Evolutionary conservation across 2,329 filamentous ascomycete species (phyloP).

Genomic region (Sordariomycetes sp.): DNA sequence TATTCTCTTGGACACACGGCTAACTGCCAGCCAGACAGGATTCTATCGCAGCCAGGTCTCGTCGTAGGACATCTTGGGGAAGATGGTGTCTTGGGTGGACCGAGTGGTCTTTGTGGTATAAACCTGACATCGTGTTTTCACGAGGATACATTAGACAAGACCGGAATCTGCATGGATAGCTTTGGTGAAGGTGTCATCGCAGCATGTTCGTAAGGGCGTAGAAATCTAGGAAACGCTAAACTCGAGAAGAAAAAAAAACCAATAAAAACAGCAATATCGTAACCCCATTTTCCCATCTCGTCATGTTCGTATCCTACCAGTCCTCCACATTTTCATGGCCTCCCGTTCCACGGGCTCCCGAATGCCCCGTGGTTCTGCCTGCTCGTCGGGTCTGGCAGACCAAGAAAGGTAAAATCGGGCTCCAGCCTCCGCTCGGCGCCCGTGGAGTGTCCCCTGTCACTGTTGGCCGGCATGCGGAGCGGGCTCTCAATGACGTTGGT

Average conservation of each 20-base stretch:
- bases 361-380: neutral
- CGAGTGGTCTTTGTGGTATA: too few relatives aligned
- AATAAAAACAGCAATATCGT: neutral
- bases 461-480: neutral
- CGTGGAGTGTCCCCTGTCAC: neutral
- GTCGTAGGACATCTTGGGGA: neutral
- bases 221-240: too few relatives aligned
- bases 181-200: too few relatives aligned
- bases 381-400: too few relatives aligned
- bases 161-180: too few relatives aligned
- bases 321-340: neutral
- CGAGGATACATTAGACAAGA: too few relatives aligned
- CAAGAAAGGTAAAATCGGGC: neutral
- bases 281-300: neutral
- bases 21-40: constrained; percentile 1
- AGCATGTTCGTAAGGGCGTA: too few relatives aligned
- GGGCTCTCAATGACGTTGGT: neutral
- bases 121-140: too few relatives aligned
- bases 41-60: neutral
- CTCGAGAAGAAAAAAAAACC: too few relatives aligned
- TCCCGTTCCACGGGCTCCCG: neutral
- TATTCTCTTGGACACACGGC: neutral
- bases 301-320: neutral
- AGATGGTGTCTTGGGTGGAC: too few relatives aligned
- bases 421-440: neutral